Evolutionary conservation across 2,329 filamentous ascomycete species (phyloP).

Genomic region (Venturia pyrina): DNA sequence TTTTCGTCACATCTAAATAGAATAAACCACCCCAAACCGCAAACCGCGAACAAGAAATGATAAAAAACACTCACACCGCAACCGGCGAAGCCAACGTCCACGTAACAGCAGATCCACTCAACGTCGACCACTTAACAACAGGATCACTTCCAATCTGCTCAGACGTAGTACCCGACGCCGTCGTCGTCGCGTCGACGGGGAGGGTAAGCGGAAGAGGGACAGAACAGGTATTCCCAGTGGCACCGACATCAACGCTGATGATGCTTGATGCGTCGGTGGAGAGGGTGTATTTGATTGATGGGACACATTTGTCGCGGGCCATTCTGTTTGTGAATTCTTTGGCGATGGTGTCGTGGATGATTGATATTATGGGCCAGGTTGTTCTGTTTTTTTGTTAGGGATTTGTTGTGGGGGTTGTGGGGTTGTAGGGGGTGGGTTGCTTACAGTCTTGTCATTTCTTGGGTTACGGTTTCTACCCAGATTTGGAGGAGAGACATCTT

Average conservation of each 20-base stretch:
- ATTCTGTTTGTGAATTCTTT: background rate
- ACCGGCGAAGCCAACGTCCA: background rate
- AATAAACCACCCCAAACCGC: too few species aligned
- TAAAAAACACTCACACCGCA: background rate
- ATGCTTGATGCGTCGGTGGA: slow-evolving; percentile 10
- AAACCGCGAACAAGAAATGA: too few species aligned
- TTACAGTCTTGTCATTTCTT: slow-evolving; percentile 7
- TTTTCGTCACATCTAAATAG: too few species aligned
- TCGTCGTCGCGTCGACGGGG: slow-evolving; percentile 29
- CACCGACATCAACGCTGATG: background rate
- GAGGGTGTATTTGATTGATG: slow-evolving; percentile 38
- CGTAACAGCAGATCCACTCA: slow-evolving; percentile 1
- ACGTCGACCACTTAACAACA: background rate
- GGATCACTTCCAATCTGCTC: slow-evolving; percentile 10
- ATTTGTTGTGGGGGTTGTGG: accelerated
- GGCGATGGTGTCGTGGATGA: slow-evolving; percentile 7
- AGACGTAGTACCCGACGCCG: slow-evolving; percentile 18
- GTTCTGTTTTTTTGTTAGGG: background rate
- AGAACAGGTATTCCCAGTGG: background rate
- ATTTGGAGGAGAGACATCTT: slow-evolving; percentile 18
- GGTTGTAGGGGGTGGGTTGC: background rate
- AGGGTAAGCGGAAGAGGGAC: slow-evolving; percentile 5
- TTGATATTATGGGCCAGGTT: slow-evolving; percentile 6
- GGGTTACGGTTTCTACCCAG: background rate
- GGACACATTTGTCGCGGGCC: slow-evolving; percentile 30